A percentile compares a stretch with the other conserved stretches of the same genome.
Evolutionary conservation across 192 early-diverging fungal species (phyloP).

Genomic region (Umbelopsis isabellina): DNA sequence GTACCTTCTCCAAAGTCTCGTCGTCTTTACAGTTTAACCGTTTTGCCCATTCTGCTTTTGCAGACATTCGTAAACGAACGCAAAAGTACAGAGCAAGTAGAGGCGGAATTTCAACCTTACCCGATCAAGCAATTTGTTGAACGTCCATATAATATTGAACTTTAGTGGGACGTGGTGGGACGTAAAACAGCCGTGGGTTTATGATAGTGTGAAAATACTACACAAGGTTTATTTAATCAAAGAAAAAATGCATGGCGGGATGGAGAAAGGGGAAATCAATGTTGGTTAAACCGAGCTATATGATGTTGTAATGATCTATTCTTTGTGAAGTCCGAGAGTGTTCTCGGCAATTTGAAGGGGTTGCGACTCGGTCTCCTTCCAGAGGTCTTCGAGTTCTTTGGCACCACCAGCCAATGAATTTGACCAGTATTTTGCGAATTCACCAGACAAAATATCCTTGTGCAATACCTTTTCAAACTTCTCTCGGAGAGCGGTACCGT

Average conservation of each 20-base stretch:
- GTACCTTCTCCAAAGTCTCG: not conserved
- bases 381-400: slow-evolving; percentile 20
- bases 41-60: slow-evolving; percentile 4
- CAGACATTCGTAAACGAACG: not conserved
- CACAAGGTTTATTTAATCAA: not conserved
- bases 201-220: not conserved
- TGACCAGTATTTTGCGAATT: slow-evolving; percentile 25
- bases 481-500: not conserved
- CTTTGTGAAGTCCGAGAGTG: slow-evolving; percentile 16
- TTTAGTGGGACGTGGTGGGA: no score
- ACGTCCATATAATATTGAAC: no score
- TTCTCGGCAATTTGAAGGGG: slow-evolving; percentile 24
- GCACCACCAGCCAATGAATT: slow-evolving; percentile 23
- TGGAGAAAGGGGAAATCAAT: not conserved
- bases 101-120: not conserved
- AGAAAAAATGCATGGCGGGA: not conserved
- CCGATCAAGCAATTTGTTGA: no score
- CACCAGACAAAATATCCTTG: slow-evolving; percentile 29
- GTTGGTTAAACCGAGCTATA: not conserved
- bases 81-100: not conserved
- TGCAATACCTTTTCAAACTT: slow-evolving; percentile 28
- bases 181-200: not conserved
- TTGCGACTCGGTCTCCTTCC: slow-evolving; percentile 20
- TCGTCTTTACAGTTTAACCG: slow-evolving; percentile 7
- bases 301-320: not conserved